phyloP scores from a whole-genome alignment of 306 rosid species.

The Quercus aquifolioides region DNA sequence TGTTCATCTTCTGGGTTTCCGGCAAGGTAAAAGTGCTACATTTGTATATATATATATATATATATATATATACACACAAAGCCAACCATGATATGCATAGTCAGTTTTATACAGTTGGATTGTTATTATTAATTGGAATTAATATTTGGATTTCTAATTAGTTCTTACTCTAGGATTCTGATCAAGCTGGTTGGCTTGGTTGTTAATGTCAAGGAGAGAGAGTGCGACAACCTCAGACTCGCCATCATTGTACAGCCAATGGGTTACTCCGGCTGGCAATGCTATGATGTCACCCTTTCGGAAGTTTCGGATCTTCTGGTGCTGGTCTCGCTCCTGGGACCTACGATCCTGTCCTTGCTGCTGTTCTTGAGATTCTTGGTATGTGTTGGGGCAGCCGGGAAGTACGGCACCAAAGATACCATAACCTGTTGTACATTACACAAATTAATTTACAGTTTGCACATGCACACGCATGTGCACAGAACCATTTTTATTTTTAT shows the following conservation, averaged over 20 bases:
- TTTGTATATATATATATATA: neutral
- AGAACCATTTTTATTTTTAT: neutral
- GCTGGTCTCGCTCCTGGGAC: constrained; percentile 14
- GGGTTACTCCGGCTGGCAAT: constrained; percentile 38
- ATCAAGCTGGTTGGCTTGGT: constrained; percentile 60
- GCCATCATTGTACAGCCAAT: constrained; percentile 42
- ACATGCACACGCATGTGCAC: too few species aligned
- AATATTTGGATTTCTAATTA: neutral
- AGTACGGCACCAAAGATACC: constrained; percentile 31
- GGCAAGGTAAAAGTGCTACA: constrained; percentile 49
- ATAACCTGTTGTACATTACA: constrained; percentile 12
- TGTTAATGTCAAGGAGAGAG: constrained; percentile 43
- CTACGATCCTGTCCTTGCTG: neutral
- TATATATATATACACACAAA: too few species aligned
- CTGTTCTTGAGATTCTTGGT: constrained; percentile 28
- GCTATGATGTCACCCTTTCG: constrained; percentile 42
- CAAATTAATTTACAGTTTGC: neutral
- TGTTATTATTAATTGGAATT: neutral
- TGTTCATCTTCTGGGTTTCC: constrained; percentile 23
- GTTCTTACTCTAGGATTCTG: constrained; percentile 44
- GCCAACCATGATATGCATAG: neutral
- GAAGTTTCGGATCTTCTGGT: constrained; percentile 36
- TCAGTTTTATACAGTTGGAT: neutral
- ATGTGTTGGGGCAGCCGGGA: constrained; percentile 46
- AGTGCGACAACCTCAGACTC: constrained; percentile 25